phyloP scores from a whole-genome alignment of 352 stramenopile genomes.

The Thalassiosira livingstoniorum region DNA sequence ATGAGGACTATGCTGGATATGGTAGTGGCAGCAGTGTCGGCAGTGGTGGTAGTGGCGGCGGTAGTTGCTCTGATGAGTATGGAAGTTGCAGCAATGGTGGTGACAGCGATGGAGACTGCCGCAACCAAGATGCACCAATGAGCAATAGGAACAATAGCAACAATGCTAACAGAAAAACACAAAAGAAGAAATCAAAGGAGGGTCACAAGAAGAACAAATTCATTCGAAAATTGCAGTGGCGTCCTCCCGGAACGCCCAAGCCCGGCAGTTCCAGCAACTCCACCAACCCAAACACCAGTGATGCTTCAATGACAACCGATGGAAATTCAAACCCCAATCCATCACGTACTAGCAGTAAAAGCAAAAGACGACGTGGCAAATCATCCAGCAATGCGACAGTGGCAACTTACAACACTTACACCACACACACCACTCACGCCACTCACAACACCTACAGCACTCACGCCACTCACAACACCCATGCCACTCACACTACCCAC shows the following conservation, averaged over 20 bases:
- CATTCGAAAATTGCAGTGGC: slow-evolving; percentile 12
- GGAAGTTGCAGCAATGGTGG: background rate
- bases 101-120: slow-evolving; percentile 1
- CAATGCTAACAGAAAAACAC: background rate
- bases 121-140: background rate
- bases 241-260: slow-evolving; percentile 21
- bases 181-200: slow-evolving; percentile 3
- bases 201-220: background rate
- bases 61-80: too few species aligned
- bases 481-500: background rate
- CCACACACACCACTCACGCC: background rate
- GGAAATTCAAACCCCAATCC: background rate
- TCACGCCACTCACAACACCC: background rate
- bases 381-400: slow-evolving; percentile 6
- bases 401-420: background rate
- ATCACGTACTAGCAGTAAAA: background rate
- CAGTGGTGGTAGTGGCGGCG: background rate
- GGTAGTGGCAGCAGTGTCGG: background rate
- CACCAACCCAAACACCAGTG: background rate
- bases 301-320: background rate
- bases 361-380: background rate
- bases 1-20: background rate
- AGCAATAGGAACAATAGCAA: slow-evolving; percentile 2
- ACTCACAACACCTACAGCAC: background rate
- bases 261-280: background rate